These are phyloP conservation scores for Flammula alnicola DNA, from an alignment of 1,284 basidiomycete genomes.

Conservation along the genomic window DNA sequence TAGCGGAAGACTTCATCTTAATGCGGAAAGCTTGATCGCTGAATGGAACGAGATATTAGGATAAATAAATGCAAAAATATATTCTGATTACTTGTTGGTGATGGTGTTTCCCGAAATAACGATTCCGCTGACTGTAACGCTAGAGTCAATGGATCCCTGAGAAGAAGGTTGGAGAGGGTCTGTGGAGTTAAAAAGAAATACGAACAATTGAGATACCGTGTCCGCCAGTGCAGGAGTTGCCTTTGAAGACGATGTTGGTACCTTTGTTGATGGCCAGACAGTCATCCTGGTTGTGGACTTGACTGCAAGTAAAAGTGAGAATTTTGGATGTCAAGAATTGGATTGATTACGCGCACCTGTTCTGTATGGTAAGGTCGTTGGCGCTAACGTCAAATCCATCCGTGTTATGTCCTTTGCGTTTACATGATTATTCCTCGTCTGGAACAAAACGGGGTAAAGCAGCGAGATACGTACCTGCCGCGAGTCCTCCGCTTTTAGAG, in stretches of 20 bases:
- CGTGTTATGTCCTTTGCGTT: constrained; percentile 54
- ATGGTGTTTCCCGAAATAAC: constrained; percentile 53
- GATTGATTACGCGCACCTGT: constrained; percentile 32
- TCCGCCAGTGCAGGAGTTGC: constrained; percentile 58
- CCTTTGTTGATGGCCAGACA: constrained; percentile 67
- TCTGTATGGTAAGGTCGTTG: constrained; percentile 47
- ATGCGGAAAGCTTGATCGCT: constrained; percentile 52
- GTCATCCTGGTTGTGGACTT: constrained; percentile 53
- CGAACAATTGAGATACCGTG: constrained; percentile 64
- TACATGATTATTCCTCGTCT: too few relatives aligned
- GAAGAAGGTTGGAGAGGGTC: not conserved
- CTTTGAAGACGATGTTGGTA: constrained; percentile 55
- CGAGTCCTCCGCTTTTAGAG: constrained; percentile 47
- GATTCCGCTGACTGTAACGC: constrained; percentile 50
- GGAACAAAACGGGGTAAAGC: too few relatives aligned
- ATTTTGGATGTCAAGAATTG: not conserved
- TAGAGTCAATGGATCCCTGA: constrained; percentile 56
- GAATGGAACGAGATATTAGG: constrained; percentile 10
- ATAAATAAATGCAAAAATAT: not conserved
- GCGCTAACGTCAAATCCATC: constrained; percentile 60
- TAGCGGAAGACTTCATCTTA: constrained; percentile 45
- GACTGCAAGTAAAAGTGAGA: constrained; percentile 10
- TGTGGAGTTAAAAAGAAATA: not conserved
- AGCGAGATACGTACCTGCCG: too few relatives aligned
- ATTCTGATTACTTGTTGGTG: constrained; percentile 44